Base-by-base conservation (phyloP, 768 basidiomycete genomes). In the Kondoa subrosea region DNA sequence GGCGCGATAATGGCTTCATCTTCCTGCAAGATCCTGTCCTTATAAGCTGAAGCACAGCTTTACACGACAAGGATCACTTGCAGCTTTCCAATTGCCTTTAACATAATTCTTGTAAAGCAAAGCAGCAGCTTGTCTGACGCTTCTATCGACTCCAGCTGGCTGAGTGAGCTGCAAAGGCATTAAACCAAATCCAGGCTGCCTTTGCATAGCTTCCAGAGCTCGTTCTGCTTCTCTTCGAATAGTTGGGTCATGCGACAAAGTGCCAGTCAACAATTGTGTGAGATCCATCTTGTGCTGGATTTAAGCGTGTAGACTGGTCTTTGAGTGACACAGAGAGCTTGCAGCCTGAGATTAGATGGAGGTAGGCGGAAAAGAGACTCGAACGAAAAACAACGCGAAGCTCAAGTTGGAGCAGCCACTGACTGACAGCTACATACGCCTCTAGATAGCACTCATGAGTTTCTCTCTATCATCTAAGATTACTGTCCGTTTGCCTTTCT, bases 91-190 rank as follows among this genome's bases (percentile, higher is more conserved):
- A 78, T 86, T 82, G 30, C 83, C 80, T 76, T 88, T 91, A 68
- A 91, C 82, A 58, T 86, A 82, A 75, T 97, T 95, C 80, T 96
- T 97, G 72, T 95, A 85, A 78, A 88, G 91, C 34, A 96, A 85
- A 64, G 87, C 86, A 1, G 85, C 92, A 1, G 90, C 84, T 66
- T 93, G 84, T 74, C 91, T 80, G 33, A 88, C 83, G 0, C 87
- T 79, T 72, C 84, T 83, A 76, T 87, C 83, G 69, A 83, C 81
- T 14, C 82, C 76, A 33, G 78, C 77, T 70, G 88, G 82, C 70
- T 90, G 83, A 70, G 90, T 84, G 70, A 96, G 84, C 31, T 81
- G 78, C 29, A 97, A 83, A 27, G 96, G 83, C 74, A 86, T 82
- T 1, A 83, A 79, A 15, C 91, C 81, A 77, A 96, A 99, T 12